These are phyloP conservation scores for Mucuna pruriens DNA, from an alignment of 306 rosid species.

Conservation along the genomic window DNA sequence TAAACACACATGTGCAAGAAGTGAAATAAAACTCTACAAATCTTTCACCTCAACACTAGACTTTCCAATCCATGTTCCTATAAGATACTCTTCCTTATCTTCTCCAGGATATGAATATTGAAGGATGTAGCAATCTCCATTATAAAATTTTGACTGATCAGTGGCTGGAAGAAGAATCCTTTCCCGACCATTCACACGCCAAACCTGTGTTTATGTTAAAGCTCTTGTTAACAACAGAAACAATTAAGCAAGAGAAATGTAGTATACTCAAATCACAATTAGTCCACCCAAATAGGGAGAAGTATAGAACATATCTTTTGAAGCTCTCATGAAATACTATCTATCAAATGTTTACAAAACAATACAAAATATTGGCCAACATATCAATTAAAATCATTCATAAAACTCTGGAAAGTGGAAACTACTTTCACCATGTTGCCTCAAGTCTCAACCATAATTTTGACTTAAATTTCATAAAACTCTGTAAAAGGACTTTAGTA, in stretches of 20 bases:
- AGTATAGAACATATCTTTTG: constrained; percentile 1
- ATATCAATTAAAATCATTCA: constrained; percentile 31
- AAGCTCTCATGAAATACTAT: constrained; percentile 9
- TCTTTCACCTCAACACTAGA: constrained; percentile 84
- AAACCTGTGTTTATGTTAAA: constrained; percentile 65
- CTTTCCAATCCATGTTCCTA: constrained; percentile 94
- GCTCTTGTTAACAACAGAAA: constrained; percentile 40
- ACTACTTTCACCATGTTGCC: constrained; percentile 10
- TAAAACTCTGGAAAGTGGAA: constrained; percentile 34
- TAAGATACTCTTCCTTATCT: constrained; percentile 83
- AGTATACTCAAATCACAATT: constrained; percentile 19
- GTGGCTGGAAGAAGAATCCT: constrained; percentile 72
- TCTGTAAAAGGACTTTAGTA: neutral
- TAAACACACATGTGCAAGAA: constrained; percentile 17
- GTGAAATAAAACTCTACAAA: constrained; percentile 27
- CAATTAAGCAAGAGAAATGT: constrained; percentile 28
- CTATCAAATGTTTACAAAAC: constrained; percentile 30
- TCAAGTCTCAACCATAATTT: constrained; percentile 22
- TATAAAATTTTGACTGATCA: constrained; percentile 88
- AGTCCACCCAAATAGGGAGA: constrained; percentile 22
- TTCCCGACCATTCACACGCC: constrained; percentile 88
- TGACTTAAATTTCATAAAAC: neutral
- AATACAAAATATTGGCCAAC: neutral
- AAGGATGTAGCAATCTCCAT: constrained; percentile 92
- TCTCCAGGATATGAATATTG: constrained; percentile 95